phyloP scores from a whole-genome alignment of 768 basidiomycete genomes.

The Suillus alpinus region DNA sequence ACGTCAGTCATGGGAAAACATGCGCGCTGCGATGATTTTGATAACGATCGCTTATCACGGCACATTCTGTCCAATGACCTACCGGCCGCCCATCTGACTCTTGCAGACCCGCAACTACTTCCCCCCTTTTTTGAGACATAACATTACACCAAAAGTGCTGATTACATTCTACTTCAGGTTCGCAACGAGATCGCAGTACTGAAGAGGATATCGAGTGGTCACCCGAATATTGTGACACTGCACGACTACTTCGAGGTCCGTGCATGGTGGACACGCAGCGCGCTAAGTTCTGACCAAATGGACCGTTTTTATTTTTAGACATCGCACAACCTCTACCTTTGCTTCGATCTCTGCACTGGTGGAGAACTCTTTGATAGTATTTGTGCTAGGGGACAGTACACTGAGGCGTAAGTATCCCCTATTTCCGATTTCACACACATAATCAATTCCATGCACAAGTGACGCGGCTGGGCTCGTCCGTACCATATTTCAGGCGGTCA shows the following conservation, averaged over 20 bases:
- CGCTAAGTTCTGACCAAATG: not conserved
- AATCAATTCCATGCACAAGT: constrained; percentile 34
- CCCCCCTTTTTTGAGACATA: constrained; percentile 16
- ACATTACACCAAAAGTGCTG: constrained; percentile 9
- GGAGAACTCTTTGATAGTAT: constrained; percentile 99
- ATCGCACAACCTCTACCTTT: constrained; percentile 88
- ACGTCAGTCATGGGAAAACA: constrained; percentile 3
- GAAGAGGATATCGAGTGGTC: constrained; percentile 88
- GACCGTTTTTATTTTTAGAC: constrained; percentile 46
- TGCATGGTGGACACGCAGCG: constrained; percentile 7
- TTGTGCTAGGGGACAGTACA: constrained; percentile 96
- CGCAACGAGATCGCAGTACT: constrained; percentile 96
- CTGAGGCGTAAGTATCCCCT: constrained; percentile 68
- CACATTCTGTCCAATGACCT: constrained; percentile 2
- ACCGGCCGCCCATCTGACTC: not conserved
- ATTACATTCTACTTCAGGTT: constrained; percentile 50
- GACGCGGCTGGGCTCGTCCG: constrained; percentile 89
- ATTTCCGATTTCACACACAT: constrained; percentile 18
- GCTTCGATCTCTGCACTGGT: constrained; percentile 95
- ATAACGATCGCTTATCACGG: constrained; percentile 13
- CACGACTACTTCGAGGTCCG: constrained; percentile 94
- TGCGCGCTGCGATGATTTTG: constrained; percentile 10
- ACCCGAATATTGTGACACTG: constrained; percentile 87
- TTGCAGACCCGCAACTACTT: not conserved
- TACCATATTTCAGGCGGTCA: constrained; percentile 82